Conservation (phyloP, 148 eudicot genomes). For the Pouteria glomerata region DNA sequence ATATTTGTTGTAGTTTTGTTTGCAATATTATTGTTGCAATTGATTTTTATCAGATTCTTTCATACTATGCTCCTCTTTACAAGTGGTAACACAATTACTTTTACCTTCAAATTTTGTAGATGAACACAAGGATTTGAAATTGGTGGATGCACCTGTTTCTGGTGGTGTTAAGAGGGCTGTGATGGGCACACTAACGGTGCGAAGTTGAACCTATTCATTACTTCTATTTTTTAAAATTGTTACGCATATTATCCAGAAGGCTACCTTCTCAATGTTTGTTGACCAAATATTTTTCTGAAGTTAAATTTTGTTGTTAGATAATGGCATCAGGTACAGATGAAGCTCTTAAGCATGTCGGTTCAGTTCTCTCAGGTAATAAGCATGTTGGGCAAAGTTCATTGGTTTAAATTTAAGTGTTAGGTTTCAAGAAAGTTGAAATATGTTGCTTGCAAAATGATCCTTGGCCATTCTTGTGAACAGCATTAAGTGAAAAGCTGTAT, state of each 20-base stretch:
- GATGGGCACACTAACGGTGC: slow-evolving; percentile 83
- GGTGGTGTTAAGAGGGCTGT: slow-evolving; percentile 95
- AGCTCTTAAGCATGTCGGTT: slow-evolving; percentile 70
- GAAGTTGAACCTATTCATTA: slow-evolving; percentile 15
- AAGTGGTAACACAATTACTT: not conserved
- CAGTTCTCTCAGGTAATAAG: slow-evolving; percentile 72
- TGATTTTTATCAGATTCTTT: not conserved
- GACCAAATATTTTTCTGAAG: slow-evolving; percentile 5
- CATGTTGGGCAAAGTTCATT: slow-evolving; percentile 1
- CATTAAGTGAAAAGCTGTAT: slow-evolving; percentile 93
- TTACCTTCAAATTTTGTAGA: slow-evolving; percentile 19
- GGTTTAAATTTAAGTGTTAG: not conserved
- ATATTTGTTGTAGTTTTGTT: not conserved
- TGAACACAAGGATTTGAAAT: slow-evolving; percentile 62
- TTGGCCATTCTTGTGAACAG: slow-evolving; percentile 35
- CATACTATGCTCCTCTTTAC: not conserved
- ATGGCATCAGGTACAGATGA: slow-evolving; percentile 93
- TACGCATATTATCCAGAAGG: not conserved
- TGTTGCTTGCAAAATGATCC: slow-evolving; percentile 4
- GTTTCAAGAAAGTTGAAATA: not conserved
- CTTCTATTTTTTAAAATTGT: not conserved
- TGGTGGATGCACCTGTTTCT: slow-evolving; percentile 99
- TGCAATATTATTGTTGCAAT: too few species aligned
- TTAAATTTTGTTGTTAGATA: slow-evolving; percentile 39
- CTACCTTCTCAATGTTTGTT: slow-evolving; percentile 2